Conservation (phyloP, 345 rosid species). For the Populus pruinosa region DNA sequence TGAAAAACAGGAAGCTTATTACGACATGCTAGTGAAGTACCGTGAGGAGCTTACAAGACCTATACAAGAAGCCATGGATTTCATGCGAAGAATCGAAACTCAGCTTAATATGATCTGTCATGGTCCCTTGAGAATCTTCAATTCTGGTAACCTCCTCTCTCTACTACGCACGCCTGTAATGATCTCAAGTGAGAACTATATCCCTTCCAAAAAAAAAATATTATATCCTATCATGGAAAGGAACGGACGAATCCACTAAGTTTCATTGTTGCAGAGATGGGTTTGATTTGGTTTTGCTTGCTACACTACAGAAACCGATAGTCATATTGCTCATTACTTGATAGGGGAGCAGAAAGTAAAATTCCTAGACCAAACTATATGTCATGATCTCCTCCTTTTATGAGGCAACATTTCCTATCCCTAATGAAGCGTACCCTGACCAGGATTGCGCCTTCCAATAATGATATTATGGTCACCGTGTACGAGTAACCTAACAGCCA, state of each 20-base stretch:
- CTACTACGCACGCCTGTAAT: background rate
- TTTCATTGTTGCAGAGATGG: constrained; percentile 19
- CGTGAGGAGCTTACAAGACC: constrained; percentile 90
- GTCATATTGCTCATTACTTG: background rate
- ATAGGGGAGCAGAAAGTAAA: background rate
- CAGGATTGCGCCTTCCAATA: constrained; percentile 11
- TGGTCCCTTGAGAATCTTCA: constrained; percentile 71
- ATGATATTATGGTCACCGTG: constrained; percentile 1
- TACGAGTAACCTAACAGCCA: background rate
- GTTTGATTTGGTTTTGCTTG: background rate
- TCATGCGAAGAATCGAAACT: constrained; percentile 92
- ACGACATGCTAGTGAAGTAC: constrained; percentile 91
- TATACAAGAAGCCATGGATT: constrained; percentile 95
- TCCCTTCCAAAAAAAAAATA: background rate
- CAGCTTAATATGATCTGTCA: constrained; percentile 74
- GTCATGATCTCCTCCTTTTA: constrained; percentile 8
- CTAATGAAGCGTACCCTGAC: constrained; percentile 16
- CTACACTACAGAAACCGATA: constrained; percentile 2
- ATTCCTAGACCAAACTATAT: constrained; percentile 5
- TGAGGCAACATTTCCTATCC: constrained; percentile 10
- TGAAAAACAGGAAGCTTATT: constrained; percentile 74
- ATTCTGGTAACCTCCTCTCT: constrained; percentile 54
- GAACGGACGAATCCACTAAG: constrained; percentile 6
- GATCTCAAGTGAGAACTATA: too few species aligned
- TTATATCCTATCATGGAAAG: background rate